Conservation (phyloP, 306 rosid species). For the Mimosa bimucronata region DNA sequence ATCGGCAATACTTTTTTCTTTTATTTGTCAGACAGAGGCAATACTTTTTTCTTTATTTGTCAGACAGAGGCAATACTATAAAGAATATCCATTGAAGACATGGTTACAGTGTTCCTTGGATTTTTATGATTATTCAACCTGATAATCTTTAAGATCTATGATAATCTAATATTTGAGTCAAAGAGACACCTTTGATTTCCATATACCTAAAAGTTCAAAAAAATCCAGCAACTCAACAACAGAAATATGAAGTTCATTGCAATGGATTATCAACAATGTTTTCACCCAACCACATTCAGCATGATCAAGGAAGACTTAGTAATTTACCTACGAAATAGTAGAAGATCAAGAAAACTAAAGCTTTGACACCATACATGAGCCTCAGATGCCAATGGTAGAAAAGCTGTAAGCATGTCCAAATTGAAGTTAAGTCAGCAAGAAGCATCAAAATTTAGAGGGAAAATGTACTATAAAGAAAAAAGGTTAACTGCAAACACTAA, state of each 20-base stretch:
- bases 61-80: background rate
- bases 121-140: no score
- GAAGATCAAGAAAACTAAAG: constrained; percentile 48
- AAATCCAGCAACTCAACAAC: background rate
- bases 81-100: background rate
- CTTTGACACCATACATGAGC: constrained; percentile 50
- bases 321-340: constrained; percentile 66
- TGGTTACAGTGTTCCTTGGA: background rate
- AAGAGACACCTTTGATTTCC: background rate
- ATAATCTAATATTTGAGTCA: background rate
- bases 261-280: background rate
- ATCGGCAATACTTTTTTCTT: no score
- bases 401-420: constrained; percentile 53
- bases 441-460: constrained; percentile 9
- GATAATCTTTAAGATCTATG: background rate
- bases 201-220: background rate
- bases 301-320: constrained; percentile 15
- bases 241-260: background rate
- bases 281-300: background rate
- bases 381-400: constrained; percentile 60
- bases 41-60: no score
- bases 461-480: background rate
- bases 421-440: constrained; percentile 24
- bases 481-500: constrained; percentile 1
- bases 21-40: no score